These are phyloP conservation scores for Cytospora piceicola DNA, from an alignment of 2,329 filamentous ascomycete genomes.

Conservation along the genomic window DNA sequence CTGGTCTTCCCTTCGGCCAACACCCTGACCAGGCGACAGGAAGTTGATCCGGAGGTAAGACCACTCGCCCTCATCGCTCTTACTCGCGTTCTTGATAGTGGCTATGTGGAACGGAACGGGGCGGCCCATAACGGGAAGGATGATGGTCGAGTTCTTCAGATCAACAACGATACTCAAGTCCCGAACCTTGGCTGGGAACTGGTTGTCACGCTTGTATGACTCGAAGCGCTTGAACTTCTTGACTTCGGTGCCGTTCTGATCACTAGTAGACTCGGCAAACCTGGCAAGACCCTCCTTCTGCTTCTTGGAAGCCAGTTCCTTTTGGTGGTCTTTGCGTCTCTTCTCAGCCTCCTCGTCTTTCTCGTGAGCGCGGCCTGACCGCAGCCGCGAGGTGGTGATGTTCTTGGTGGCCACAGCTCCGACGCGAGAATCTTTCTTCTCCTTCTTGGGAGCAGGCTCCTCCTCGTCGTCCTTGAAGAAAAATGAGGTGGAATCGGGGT, in stretches of 20 bases:
- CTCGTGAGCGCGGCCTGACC: conserved; percentile 81
- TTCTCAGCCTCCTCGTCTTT: conserved; percentile 89
- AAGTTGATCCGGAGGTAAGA: conserved; percentile 97
- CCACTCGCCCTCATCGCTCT: conserved; percentile 93
- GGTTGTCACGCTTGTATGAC: conserved; percentile 97
- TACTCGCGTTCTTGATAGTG: conserved; percentile 98
- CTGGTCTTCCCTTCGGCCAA: conserved; percentile 95
- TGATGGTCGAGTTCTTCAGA: conserved; percentile 83
- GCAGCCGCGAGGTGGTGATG: conserved; percentile 89
- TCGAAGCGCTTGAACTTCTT: conserved; percentile 99
- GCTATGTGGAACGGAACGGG: conserved; percentile 97
- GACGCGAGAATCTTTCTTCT: conserved; percentile 81
- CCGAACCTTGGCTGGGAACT: conserved; percentile 80
- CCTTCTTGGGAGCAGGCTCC: conserved; percentile 84
- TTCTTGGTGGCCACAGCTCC: conserved; percentile 92
- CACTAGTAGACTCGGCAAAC: conserved; percentile 83
- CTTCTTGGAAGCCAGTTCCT: conserved; percentile 83
- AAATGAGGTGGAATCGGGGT: conserved; percentile 93
- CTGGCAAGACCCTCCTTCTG: conserved; percentile 84
- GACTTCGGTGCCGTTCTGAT: conserved; percentile 85
- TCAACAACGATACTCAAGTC: conserved; percentile 91
- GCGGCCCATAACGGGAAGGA: conserved; percentile 95
- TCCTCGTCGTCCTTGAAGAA: conserved; percentile 98
- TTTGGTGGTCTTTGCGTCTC: conserved; percentile 87
- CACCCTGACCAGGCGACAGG: conserved; percentile 93